These are phyloP conservation scores for Elsinoe batatas DNA, from an alignment of 2,329 filamentous ascomycete species.

Conservation along the genomic window DNA sequence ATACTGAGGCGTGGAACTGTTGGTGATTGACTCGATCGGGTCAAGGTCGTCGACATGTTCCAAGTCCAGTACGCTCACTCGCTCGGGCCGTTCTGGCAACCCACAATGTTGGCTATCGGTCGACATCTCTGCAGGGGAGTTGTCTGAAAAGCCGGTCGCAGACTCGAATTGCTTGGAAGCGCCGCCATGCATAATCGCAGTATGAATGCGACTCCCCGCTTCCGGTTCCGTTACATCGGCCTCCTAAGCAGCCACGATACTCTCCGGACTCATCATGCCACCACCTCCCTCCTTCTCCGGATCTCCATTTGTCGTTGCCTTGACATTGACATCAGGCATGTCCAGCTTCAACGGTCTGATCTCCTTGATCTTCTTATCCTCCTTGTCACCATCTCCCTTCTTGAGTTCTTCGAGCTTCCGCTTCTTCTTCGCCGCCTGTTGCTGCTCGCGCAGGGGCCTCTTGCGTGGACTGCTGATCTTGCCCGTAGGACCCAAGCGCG, in stretches of 20 bases:
- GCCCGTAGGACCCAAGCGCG: constrained; percentile 58
- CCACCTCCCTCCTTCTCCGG: constrained; percentile 50
- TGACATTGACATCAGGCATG: constrained; percentile 33
- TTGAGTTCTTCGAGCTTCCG: constrained; percentile 52
- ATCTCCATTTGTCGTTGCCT: constrained; percentile 16
- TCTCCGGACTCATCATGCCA: constrained; percentile 79
- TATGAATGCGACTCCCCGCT: neutral
- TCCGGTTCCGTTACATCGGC: neutral
- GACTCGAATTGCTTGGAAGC: too few species aligned
- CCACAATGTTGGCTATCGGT: too few species aligned
- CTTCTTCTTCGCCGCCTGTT: constrained; percentile 77
- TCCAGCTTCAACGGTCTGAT: constrained; percentile 41
- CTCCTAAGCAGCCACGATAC: constrained; percentile 36
- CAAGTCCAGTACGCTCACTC: too few species aligned
- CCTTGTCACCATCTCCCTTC: constrained; percentile 23
- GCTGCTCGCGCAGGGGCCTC: constrained; percentile 69
- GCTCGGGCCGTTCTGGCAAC: too few species aligned
- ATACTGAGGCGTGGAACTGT: too few species aligned
- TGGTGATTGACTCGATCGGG: too few species aligned
- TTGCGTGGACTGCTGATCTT: constrained; percentile 83
- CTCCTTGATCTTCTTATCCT: constrained; percentile 34
- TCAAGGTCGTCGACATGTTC: neutral
- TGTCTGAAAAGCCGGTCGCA: too few species aligned
- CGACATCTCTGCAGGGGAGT: too few species aligned
- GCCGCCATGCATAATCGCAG: too few species aligned